Conservation (phyloP, 2,329 filamentous ascomycete genomes). For the Hypoxylon sp. region DNA sequence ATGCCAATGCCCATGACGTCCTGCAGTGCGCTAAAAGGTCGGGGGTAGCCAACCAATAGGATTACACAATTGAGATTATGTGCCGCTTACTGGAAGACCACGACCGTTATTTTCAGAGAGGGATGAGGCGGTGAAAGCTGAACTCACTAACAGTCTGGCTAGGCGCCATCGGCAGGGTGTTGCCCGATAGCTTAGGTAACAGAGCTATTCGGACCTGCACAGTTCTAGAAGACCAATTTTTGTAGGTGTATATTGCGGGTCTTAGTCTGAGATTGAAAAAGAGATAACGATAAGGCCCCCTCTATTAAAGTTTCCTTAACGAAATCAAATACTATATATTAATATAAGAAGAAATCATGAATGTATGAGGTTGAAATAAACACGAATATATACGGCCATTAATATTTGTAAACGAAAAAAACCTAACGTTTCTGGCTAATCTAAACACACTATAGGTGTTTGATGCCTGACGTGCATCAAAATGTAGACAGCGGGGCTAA, state of each 20-base stretch:
- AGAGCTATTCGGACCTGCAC: constrained; percentile 1
- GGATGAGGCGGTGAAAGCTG: constrained; percentile 37
- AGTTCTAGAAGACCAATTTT: constrained; percentile 20
- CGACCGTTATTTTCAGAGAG: constrained; percentile 22
- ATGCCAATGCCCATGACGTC: constrained; percentile 39
- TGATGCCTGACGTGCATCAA: neutral
- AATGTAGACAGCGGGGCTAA: constrained; percentile 11
- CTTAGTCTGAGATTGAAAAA: neutral
- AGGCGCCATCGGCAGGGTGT: constrained; percentile 7
- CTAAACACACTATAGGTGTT: neutral
- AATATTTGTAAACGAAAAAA: neutral
- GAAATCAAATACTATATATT: neutral
- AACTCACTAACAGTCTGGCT: constrained; percentile 8
- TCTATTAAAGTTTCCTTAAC: neutral
- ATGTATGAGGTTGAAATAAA: neutral
- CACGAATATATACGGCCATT: neutral
- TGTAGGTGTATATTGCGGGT: constrained; percentile 17
- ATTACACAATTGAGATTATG: constrained; percentile 34
- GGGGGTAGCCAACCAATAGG: constrained; percentile 34
- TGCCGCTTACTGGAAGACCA: constrained; percentile 21
- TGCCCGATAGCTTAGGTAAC: constrained; percentile 14
- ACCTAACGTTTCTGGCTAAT: neutral
- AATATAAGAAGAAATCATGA: neutral
- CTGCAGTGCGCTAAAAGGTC: constrained; percentile 18
- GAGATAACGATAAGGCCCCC: constrained; percentile 21